These are phyloP conservation scores for Cladosporium velox DNA, from an alignment of 2,329 filamentous ascomycete genomes.

Conservation along the genomic window DNA sequence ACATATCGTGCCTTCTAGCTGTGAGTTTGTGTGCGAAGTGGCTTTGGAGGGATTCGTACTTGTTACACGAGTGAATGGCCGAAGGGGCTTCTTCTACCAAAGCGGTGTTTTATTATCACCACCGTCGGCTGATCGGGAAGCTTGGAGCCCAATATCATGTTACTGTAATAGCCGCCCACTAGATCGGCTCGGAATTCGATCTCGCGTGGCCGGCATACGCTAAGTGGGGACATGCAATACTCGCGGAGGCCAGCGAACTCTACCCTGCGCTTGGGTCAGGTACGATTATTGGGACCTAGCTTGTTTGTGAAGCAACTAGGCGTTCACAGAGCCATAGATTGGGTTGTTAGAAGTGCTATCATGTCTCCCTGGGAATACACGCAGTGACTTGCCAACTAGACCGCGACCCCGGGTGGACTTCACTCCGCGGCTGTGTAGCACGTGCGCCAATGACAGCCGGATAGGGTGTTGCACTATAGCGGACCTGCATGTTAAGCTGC, in stretches of 20 bases:
- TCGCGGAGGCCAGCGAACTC: not conserved
- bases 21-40: not conserved
- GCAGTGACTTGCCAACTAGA: not conserved
- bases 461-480: constrained; percentile 1
- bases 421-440: not conserved
- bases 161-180: constrained; percentile 3
- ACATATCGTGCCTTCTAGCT: not conserved
- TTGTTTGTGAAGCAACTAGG: not conserved
- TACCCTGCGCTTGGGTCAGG: constrained; percentile 2
- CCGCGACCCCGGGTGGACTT: not conserved
- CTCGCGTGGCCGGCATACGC: not conserved
- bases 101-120: not conserved
- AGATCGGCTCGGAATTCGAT: constrained; percentile 10
- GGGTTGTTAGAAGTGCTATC: not conserved
- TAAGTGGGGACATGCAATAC: not conserved
- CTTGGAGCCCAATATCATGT: not conserved
- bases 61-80: not conserved
- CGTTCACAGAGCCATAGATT: not conserved
- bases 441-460: not conserved
- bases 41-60: not conserved
- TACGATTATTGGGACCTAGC: not conserved
- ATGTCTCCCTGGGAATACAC: not conserved
- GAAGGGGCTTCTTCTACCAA: not conserved
- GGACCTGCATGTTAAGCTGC: constrained; percentile 13
- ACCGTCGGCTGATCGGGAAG: not conserved